phyloP scores from a whole-genome alignment of 345 rosid genomes.

The Heritiera fomes region DNA sequence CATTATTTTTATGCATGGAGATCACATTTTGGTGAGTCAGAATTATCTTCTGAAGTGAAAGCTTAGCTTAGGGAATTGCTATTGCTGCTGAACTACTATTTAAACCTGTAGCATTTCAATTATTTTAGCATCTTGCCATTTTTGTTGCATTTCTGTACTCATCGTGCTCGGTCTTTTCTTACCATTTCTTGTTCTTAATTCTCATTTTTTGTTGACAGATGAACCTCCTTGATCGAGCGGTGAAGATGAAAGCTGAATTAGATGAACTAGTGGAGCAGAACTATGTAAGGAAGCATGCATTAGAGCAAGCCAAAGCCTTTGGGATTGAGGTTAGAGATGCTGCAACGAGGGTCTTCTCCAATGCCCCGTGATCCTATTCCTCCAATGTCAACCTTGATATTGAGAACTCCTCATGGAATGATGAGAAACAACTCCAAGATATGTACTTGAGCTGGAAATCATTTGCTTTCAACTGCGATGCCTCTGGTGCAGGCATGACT shows the following conservation, averaged over 20 bases:
- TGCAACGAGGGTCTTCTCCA: conserved; percentile 93
- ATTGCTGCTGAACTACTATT: background rate
- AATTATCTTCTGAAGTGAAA: background rate
- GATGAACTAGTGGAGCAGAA: conserved; percentile 89
- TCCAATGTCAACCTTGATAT: conserved; percentile 91
- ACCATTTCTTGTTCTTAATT: background rate
- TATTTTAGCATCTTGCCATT: background rate
- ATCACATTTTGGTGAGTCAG: background rate
- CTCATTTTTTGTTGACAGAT: conserved; percentile 46
- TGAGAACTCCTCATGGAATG: conserved; percentile 98
- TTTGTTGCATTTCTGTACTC: background rate
- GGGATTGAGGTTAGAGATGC: conserved; percentile 86
- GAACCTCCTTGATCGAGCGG: conserved; percentile 96
- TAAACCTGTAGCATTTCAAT: background rate
- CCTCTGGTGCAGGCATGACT: conserved; percentile 92
- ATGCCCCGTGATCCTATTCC: conserved; percentile 96
- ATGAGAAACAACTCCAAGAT: conserved; percentile 99
- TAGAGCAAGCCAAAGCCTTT: conserved; percentile 84
- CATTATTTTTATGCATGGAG: background rate
- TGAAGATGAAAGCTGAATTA: conserved; percentile 96
- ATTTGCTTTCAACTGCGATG: conserved; percentile 88
- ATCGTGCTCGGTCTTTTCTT: background rate
- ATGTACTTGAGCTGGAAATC: conserved; percentile 98
- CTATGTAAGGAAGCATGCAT: conserved; percentile 85
- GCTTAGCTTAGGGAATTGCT: background rate